phyloP scores from a whole-genome alignment of 306 rosid species.

The Cucurbita ficifolia region DNA sequence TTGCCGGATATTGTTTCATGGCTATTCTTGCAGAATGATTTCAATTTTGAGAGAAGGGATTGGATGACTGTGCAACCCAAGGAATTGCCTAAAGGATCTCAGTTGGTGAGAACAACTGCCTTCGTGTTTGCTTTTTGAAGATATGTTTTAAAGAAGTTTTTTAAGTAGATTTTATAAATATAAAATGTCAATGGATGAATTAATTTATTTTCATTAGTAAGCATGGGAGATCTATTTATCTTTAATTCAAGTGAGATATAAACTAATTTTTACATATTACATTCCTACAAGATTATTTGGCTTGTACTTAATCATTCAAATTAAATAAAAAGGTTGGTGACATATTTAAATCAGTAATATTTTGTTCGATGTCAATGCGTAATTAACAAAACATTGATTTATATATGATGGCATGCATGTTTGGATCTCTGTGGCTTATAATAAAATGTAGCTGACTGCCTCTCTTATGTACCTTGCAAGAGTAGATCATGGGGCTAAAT shows the following conservation, averaged over 20 bases:
- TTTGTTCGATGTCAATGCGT: background rate
- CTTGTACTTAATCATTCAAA: background rate
- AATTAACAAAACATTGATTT: background rate
- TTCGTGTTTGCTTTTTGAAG: background rate
- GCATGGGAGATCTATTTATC: background rate
- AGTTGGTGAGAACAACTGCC: slow-evolving; percentile 40
- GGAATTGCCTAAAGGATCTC: slow-evolving; percentile 60
- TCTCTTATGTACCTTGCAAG: background rate
- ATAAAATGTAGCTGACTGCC: background rate
- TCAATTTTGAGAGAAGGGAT: slow-evolving; percentile 75
- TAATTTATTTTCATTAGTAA: background rate
- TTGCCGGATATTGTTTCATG: background rate
- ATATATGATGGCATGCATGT: background rate
- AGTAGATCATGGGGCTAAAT: slow-evolving; percentile 85
- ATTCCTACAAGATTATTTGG: background rate
- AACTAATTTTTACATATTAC: background rate
- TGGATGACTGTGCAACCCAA: slow-evolving; percentile 58
- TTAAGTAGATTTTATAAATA: background rate
- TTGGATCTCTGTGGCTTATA: background rate
- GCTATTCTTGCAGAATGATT: slow-evolving; percentile 55
- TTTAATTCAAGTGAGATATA: background rate
- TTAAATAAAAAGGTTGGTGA: background rate
- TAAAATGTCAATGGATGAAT: background rate
- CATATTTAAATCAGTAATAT: background rate
- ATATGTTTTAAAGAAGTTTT: background rate